These are phyloP conservation scores for Microbotryomycetes sp. DNA, from an alignment of 1,284 basidiomycete genomes.

Conservation along the genomic window DNA sequence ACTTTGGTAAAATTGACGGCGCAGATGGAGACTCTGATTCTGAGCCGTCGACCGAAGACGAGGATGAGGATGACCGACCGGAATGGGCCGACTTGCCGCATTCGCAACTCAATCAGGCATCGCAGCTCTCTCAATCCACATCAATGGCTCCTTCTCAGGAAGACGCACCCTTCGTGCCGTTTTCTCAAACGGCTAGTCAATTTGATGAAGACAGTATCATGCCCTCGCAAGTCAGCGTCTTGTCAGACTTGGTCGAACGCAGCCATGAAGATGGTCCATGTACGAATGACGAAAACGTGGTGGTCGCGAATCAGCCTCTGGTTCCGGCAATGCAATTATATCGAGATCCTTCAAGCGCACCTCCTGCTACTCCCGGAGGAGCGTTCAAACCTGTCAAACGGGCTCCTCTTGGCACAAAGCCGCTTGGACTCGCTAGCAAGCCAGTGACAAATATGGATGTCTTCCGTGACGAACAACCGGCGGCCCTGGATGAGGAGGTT, in stretches of 20 bases:
- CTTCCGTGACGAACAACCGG: slow-evolving; percentile 1
- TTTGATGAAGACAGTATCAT: slow-evolving; percentile 10
- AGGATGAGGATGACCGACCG: slow-evolving; percentile 10
- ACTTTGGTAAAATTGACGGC: slow-evolving; percentile 22
- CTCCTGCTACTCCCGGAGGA: background rate
- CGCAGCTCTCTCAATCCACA: background rate
- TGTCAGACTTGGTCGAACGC: no score
- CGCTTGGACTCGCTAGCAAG: background rate
- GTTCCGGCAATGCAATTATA: background rate
- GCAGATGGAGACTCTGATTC: slow-evolving; percentile 36
- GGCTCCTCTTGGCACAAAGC: background rate
- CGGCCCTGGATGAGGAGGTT: background rate
- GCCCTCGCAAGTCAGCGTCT: background rate
- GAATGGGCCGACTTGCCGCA: slow-evolving; percentile 1
- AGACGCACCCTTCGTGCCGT: slow-evolving; percentile 20
- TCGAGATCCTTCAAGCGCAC: background rate
- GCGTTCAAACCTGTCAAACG: background rate
- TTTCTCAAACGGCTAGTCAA: slow-evolving; percentile 22
- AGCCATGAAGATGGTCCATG: background rate
- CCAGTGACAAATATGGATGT: background rate
- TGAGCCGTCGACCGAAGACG: slow-evolving; percentile 25
- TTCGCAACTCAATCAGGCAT: slow-evolving; percentile 2
- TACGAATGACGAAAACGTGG: background rate
- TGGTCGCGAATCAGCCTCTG: background rate
- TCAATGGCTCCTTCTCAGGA: background rate